A percentile compares a stretch with the other conserved stretches of the same genome.
phyloP scores from a whole-genome alignment of 306 rosid genomes.

The Pachyrhizus erosus region DNA sequence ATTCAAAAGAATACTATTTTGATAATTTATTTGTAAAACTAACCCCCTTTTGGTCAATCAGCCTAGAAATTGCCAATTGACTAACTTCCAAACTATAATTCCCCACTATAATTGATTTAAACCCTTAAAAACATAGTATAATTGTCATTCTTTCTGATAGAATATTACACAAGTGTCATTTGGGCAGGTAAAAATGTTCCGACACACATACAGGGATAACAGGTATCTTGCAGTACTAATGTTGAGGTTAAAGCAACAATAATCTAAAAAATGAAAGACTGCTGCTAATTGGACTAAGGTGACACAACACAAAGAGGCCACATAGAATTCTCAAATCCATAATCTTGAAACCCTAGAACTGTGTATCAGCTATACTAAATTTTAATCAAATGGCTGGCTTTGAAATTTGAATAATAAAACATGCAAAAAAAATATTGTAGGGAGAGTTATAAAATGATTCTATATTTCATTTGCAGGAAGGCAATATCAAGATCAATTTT shows the following conservation, averaged over 20 bases:
- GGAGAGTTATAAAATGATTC: not conserved
- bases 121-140: not conserved
- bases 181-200: not conserved
- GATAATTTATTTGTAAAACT: no score
- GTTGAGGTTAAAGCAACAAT: not conserved
- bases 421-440: not conserved
- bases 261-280: not conserved
- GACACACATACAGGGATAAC: not conserved
- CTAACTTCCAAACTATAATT: not conserved
- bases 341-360: not conserved
- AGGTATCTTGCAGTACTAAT: not conserved
- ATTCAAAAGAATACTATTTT: no score
- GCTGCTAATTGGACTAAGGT: not conserved
- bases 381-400: not conserved
- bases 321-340: not conserved
- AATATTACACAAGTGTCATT: not conserved
- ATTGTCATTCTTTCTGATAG: not conserved
- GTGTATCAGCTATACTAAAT: not conserved
- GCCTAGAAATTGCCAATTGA: not conserved
- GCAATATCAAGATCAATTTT: not conserved
- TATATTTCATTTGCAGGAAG: not conserved
- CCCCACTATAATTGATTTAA: not conserved
- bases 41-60: no score
- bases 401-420: not conserved
- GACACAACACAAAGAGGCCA: not conserved